Percentiles rank a stretch among this genome's conserved stretches.
phyloP scores from a whole-genome alignment of 1,284 basidiomycete species.

The Fomitopsis pinicola region DNA sequence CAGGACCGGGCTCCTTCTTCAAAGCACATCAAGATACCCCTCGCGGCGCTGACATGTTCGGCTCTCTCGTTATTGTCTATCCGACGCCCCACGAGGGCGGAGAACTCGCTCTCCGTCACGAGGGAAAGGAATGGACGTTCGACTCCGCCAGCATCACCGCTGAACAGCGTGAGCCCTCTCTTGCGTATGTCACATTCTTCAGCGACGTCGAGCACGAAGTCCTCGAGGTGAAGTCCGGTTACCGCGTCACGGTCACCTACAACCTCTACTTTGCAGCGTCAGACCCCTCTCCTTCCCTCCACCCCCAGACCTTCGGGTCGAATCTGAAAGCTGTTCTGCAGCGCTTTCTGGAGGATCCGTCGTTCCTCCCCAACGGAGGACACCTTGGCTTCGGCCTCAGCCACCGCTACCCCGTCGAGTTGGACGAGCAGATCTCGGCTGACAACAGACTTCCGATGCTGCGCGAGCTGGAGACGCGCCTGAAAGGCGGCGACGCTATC shows the following conservation, averaged over 20 bases:
- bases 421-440: not conserved
- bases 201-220: constrained; percentile 46
- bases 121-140: constrained; percentile 29
- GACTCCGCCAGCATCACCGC: constrained; percentile 26
- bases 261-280: constrained; percentile 28
- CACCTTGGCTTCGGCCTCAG: constrained; percentile 33
- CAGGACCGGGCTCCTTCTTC: constrained; percentile 36
- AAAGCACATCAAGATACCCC: constrained; percentile 38
- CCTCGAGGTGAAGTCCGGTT: constrained; percentile 32
- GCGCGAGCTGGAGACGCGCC: not conserved
- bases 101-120: constrained; percentile 30
- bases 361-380: constrained; percentile 27
- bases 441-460: not conserved
- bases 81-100: constrained; percentile 39
- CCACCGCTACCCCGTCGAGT: constrained; percentile 21
- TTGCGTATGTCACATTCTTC: constrained; percentile 37
- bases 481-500: constrained; percentile 23
- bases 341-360: constrained; percentile 18
- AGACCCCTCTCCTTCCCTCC: constrained; percentile 33
- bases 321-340: constrained; percentile 9
- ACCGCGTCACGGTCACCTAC: constrained; percentile 41
- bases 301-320: constrained; percentile 23
- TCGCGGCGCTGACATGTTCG: constrained; percentile 34
- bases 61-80: constrained; percentile 39
- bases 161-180: not conserved